Base-by-base conservation (phyloP, 1,284 basidiomycete species). In the Ganoderma sp. region DNA sequence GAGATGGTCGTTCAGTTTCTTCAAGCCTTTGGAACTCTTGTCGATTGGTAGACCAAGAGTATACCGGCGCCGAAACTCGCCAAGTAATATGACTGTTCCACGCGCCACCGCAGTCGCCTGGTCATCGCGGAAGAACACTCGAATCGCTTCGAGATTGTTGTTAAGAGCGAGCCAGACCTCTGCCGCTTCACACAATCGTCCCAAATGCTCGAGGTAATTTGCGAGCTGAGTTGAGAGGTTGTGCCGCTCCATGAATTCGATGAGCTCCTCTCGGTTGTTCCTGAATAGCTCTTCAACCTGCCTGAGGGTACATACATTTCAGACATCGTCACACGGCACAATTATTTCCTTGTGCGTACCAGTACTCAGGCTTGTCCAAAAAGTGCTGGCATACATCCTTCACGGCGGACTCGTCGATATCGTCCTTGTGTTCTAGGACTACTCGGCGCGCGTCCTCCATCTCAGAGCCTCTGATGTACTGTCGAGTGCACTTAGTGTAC, bases 151-250 rank as follows among this genome's bases (percentile, higher is more conserved):
- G 1, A 83, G 39, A 4, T 74, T 75, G 1, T 82, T 79, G 32
- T 87, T 87, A 74, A 87, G 83, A 1, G 75, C 74, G 3, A 87
- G 73, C 71, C 87, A 83, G 34, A 89, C 74, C n/a, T 86, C 81
- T 1, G 88, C 89, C 0, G 89, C 89, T 43, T 90, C 86, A 0
- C 71, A 63, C 56, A 77, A 79, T 69, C 80, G 79, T 6, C 81
- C 82, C 9, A 81, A 77, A 4, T 78, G 75, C 61, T 83, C 80
- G n/a, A 90, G 78, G 7, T 90, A 73, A 0, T 75, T 74, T 0
- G 84, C 84, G 22, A 79, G 82, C 17, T 84, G 83, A 28, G 82
- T 72, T 67, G 86, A 84, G 10, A 91, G 79, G 48, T 83, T 84
- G 61, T 82, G 83, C 8, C 85, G 82, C 66, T 88, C 83, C 32